Evolutionary conservation across 2,329 filamentous ascomycete species (phyloP).

Genomic region (Epichloe hybrida): DNA sequence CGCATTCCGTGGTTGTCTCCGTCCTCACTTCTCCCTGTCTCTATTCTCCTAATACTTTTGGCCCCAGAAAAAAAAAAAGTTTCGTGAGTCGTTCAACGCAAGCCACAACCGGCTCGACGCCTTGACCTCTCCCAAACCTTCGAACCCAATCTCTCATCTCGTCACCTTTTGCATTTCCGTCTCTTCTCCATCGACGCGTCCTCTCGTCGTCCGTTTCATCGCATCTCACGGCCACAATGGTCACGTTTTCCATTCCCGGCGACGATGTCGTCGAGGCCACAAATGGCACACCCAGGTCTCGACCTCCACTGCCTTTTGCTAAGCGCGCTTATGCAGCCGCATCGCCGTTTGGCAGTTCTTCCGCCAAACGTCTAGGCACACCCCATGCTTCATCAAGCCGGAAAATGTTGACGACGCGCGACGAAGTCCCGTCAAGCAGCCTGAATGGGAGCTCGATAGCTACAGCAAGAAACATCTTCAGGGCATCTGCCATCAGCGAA

Average conservation of each 20-base stretch:
- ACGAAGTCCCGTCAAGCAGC: conserved; percentile 22
- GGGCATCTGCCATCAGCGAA: conserved; percentile 24
- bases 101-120: background rate
- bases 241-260: conserved; percentile 25
- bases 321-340: conserved; percentile 27
- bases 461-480: conserved; percentile 28
- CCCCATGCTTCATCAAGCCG: conserved; percentile 25
- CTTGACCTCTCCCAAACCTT: background rate
- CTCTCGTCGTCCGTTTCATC: background rate
- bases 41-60: background rate
- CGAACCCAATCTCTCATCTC: background rate
- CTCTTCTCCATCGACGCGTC: background rate
- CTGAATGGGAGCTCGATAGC: conserved; percentile 23
- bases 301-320: conserved; percentile 29
- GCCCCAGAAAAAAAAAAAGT: conserved; percentile 2
- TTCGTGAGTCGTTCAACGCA: conserved; percentile 1
- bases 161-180: background rate
- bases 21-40: background rate
- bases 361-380: conserved; percentile 23
- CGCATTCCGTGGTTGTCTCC: background rate
- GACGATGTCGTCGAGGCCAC: conserved; percentile 19
- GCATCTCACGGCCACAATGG: conserved; percentile 14
- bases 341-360: conserved; percentile 18
- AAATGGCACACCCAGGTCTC: conserved; percentile 24
- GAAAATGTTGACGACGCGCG: conserved; percentile 21